These are phyloP conservation scores for Amanita molliuscula DNA, from an alignment of 768 basidiomycete genomes.

Conservation along the genomic window DNA sequence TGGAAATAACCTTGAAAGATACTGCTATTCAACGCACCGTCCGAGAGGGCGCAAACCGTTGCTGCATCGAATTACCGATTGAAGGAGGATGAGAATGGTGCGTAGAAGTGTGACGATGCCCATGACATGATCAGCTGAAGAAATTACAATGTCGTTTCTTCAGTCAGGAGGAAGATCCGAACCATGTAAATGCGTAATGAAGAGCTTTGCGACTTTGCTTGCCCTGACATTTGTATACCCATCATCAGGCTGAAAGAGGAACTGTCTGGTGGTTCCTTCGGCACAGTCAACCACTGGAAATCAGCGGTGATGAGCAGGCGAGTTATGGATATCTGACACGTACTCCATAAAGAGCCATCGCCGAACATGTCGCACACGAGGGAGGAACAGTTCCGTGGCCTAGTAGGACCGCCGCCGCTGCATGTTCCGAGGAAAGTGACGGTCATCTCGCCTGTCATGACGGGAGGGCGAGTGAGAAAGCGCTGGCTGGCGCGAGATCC, in stretches of 20 bases:
- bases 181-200: constrained; percentile 85
- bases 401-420: constrained; percentile 66
- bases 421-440: constrained; percentile 72
- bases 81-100: constrained; percentile 37
- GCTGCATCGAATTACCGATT: not conserved
- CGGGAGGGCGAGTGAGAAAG: not conserved
- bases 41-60: not conserved
- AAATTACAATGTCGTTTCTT: not conserved
- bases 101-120: constrained; percentile 62
- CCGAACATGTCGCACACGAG: constrained; percentile 50
- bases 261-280: constrained; percentile 69
- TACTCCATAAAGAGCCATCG: constrained; percentile 61
- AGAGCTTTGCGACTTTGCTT: constrained; percentile 52
- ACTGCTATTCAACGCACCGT: not conserved
- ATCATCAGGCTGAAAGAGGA: constrained; percentile 38
- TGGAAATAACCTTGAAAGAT: not conserved
- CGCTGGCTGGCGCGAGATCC: constrained; percentile 1
- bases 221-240: constrained; percentile 24
- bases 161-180: constrained; percentile 7
- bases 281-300: constrained; percentile 73
- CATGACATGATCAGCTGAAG: constrained; percentile 61
- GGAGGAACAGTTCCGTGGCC: constrained; percentile 68
- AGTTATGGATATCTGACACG: constrained; percentile 13
- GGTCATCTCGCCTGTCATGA: constrained; percentile 33
- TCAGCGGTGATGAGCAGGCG: constrained; percentile 8